Percentiles rank a stretch among this genome's conserved stretches.
Evolutionary conservation across 2,329 filamentous ascomycete species (phyloP).

Genomic region (Ceratocystis ficicola): DNA sequence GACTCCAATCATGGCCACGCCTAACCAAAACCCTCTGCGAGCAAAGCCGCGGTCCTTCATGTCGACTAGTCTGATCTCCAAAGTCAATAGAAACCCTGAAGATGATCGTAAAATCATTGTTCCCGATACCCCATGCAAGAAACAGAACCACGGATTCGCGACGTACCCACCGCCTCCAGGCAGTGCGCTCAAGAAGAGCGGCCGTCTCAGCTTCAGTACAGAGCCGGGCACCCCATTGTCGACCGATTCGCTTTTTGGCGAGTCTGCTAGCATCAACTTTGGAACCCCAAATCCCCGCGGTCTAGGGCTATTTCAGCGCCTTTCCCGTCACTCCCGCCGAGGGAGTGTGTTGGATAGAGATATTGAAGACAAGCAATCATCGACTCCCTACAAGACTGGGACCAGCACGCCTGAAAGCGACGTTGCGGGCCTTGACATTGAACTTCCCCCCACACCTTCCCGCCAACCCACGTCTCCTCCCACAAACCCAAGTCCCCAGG

Average conservation of each 20-base stretch:
- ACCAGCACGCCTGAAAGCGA: constrained; percentile 12
- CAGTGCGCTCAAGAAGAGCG: constrained; percentile 50
- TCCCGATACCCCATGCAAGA: constrained; percentile 95
- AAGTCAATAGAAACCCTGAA: constrained; percentile 77
- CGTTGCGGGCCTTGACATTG: constrained; percentile 32
- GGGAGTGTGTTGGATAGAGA: constrained; percentile 73
- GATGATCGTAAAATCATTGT: constrained; percentile 56
- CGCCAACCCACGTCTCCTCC: constrained; percentile 47
- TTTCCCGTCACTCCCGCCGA: constrained; percentile 37
- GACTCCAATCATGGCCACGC: constrained; percentile 13
- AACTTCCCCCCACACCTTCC: constrained; percentile 87
- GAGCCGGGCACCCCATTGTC: constrained; percentile 74
- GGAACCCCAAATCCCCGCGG: constrained; percentile 45
- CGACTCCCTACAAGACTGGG: constrained; percentile 23
- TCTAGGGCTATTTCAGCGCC: constrained; percentile 54
- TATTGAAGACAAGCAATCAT: constrained; percentile 53
- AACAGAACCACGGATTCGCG: constrained; percentile 55
- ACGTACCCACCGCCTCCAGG: constrained; percentile 50
- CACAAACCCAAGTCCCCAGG: constrained; percentile 32
- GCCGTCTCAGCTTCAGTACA: constrained; percentile 58
- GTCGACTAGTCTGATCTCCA: constrained; percentile 89
- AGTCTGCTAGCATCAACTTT: constrained; percentile 32
- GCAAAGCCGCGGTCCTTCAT: constrained; percentile 45
- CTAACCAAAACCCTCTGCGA: constrained; percentile 19
- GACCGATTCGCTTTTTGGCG: constrained; percentile 38